Conservation (phyloP, 495 filamentous ascomycete species). For the Aspergillus panamensis region DNA sequence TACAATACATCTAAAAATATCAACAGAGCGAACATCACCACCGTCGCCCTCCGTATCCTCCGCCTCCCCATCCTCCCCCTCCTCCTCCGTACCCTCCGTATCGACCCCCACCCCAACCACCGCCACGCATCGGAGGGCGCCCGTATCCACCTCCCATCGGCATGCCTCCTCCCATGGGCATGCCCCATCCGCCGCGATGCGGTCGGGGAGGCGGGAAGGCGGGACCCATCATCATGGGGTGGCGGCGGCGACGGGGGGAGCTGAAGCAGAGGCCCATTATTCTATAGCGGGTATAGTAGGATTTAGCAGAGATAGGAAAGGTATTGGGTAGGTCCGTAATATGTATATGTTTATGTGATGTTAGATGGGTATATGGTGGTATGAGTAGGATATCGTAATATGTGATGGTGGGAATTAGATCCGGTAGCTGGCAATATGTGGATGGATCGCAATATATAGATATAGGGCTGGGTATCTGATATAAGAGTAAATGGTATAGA, state of each 20-base stretch:
- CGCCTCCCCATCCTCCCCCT: background rate
- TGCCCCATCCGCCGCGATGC: background rate
- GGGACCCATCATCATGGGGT: conserved; percentile 3
- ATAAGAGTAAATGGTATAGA: too few species aligned
- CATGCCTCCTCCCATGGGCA: conserved; percentile 5
- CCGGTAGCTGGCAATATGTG: too few species aligned
- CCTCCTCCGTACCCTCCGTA: background rate
- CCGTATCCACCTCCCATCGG: conserved; percentile 1
- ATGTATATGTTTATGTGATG: background rate
- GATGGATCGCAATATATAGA: too few species aligned
- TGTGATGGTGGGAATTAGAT: too few species aligned
- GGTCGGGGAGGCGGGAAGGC: background rate
- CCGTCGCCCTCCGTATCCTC: background rate
- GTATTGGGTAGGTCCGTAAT: background rate
- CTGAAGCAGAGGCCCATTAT: conserved; percentile 1
- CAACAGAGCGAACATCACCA: background rate
- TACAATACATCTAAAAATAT: background rate
- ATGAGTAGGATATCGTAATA: background rate
- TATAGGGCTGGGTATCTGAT: too few species aligned
- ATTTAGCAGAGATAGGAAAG: background rate
- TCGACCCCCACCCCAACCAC: background rate
- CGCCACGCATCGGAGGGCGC: background rate
- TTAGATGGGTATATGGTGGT: background rate
- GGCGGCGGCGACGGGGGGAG: background rate
- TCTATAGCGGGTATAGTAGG: background rate